Evolutionary conservation across 106 monocot genomes (phyloP), one percentile per base, ranked within the genome.

Genomic region (Triglochin maritima): DNA sequence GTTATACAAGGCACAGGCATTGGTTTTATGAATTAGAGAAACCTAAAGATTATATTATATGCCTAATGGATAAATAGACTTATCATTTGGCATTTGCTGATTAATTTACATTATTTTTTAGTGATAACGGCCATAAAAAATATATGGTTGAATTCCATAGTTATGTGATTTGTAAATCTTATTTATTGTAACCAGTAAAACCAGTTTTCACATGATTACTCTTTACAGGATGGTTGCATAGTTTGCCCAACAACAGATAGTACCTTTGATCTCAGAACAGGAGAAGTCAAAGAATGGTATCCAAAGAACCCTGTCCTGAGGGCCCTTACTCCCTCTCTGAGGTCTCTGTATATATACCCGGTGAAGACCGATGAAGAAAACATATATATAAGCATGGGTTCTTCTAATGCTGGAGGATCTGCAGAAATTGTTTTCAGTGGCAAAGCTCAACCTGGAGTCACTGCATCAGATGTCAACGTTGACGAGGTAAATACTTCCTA

Each of bases 341-440:
- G 87, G 77, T 73, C 60, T 49, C 78, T 95, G 4, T 88, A 78
- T 71, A 80, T 88, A 4, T 96, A 86, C 66, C 88, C 87, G 49
- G 79, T 77, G 50, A 96, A 91, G 79, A 71, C 44, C 44, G 95
- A 91, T 58, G 74, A 56, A 0, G 83, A 96, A 7, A 90, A 91
- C 69, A 88, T 96, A 54, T 91, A 83, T 41, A 84, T 96, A 51
- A 85, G 83, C 73, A 76, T 84, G 69, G 69, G 70, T 55, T 74
- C 75, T 7, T 49, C 15, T 10, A 47, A 50, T 47, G 57, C 79
- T 63, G 83, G 68, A 52, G 87, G 67, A 60, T 85, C 95, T 63
- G 90, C 95, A 48, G 95, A 96, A 76, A 96, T 96, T 67, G 75
- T 96, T 61, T 96, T 96, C 79, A 96, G 90, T 71, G 95, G 90